Evolutionary conservation across 148 eudicot genomes (phyloP).

Genomic region (Chenopodium album): DNA sequence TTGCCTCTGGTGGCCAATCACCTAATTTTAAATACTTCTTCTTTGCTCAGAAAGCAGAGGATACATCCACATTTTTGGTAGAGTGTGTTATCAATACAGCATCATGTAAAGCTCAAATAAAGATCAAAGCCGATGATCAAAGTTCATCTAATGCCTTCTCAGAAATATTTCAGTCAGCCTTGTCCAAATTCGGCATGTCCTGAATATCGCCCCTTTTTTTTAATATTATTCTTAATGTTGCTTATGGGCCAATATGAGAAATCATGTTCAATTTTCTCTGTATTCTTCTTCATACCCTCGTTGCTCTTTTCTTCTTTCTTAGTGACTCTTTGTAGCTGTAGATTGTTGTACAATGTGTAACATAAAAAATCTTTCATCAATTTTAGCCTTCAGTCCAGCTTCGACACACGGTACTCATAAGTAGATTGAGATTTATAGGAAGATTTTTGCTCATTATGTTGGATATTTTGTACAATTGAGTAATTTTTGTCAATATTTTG

Average conservation of each 20-base stretch:
- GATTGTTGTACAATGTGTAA: constrained; percentile 32
- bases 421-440: constrained; percentile 5
- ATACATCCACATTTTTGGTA: constrained; percentile 63
- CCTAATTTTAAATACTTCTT: constrained; percentile 97
- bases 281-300: neutral
- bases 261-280: neutral
- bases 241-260: constrained; percentile 7
- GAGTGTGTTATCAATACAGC: constrained; percentile 92
- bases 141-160: constrained; percentile 75
- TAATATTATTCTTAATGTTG: neutral
- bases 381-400: constrained; percentile 15
- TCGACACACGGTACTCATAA: neutral
- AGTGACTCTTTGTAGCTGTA: constrained; percentile 24
- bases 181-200: constrained; percentile 62
- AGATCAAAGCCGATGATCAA: constrained; percentile 94
- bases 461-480: constrained; percentile 14
- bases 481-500: neutral
- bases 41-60: constrained; percentile 83
- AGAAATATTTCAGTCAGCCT: constrained; percentile 74
- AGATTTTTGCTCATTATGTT: neutral
- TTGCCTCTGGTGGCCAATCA: constrained; percentile 97
- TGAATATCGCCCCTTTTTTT: constrained; percentile 15
- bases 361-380: constrained; percentile 13
- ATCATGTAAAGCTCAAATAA: constrained; percentile 79
- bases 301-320: neutral